Evolutionary conservation across 495 filamentous ascomycete genomes (phyloP).

Genomic region (Xylaria venustula): DNA sequence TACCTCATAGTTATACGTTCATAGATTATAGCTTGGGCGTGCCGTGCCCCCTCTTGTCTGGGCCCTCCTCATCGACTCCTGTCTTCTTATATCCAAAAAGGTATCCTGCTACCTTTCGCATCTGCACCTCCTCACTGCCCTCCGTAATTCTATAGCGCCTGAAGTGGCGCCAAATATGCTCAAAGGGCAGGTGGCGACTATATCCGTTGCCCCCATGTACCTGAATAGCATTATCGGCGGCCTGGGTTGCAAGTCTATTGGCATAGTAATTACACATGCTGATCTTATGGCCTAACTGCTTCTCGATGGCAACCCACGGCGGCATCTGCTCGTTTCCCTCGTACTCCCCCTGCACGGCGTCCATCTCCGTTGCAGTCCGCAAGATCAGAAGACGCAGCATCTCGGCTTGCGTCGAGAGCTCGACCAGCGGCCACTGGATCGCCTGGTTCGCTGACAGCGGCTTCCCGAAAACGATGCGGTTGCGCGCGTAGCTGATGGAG

Average conservation of each 20-base stretch:
- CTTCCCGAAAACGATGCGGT: constrained; percentile 54
- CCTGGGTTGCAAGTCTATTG: constrained; percentile 55
- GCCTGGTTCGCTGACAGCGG: constrained; percentile 56
- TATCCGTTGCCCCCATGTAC: constrained; percentile 55
- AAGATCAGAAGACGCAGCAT: constrained; percentile 61
- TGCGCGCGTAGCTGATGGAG: constrained; percentile 51
- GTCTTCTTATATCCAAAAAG: constrained; percentile 39
- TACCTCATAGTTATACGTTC: background rate
- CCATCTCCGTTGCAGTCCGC: constrained; percentile 59
- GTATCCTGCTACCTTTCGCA: constrained; percentile 46
- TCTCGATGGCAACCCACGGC: constrained; percentile 47
- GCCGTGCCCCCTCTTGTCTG: background rate
- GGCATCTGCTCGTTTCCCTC: background rate
- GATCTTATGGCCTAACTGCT: constrained; percentile 53
- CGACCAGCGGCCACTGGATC: constrained; percentile 61
- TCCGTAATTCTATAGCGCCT: constrained; percentile 51
- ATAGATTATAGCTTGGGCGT: background rate
- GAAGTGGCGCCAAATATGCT: constrained; percentile 54
- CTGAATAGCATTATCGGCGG: constrained; percentile 61
- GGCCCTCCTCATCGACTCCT: background rate
- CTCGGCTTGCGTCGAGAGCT: constrained; percentile 57
- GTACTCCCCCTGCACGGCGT: constrained; percentile 42
- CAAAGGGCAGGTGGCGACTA: constrained; percentile 47
- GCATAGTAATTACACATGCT: constrained; percentile 66
- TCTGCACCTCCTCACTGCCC: constrained; percentile 51